Evolutionary conservation across 179 eudicot genomes (phyloP).

Genomic region (Sideroxylon spinosum): DNA sequence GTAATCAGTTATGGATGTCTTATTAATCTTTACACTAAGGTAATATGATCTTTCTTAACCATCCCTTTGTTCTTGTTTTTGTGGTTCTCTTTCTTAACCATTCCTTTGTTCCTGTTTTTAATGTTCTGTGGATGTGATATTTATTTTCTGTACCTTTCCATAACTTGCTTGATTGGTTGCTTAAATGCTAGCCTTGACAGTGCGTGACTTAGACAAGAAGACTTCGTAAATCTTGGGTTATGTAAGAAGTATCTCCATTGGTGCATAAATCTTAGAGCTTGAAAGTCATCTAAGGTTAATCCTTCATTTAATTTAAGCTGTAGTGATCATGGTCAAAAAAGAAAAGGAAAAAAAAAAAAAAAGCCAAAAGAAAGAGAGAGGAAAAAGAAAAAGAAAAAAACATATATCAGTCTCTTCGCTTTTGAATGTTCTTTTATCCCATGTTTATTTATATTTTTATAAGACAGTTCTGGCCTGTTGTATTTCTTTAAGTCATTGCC

Average conservation of each 20-base stretch:
- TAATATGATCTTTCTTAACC: conserved; percentile 22
- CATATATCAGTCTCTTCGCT: too few species aligned
- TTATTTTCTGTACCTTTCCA: background rate
- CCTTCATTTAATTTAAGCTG: too few species aligned
- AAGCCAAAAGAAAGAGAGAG: too few species aligned
- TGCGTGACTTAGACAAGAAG: background rate
- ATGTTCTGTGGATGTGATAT: background rate
- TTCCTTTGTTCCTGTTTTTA: background rate
- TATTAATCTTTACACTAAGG: conserved; percentile 87
- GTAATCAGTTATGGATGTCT: conserved; percentile 85
- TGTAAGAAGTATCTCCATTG: background rate
- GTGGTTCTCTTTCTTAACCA: background rate
- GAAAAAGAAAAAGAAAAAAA: too few species aligned
- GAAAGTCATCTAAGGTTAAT: too few species aligned
- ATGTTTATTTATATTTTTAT: too few species aligned
- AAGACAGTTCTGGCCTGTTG: too few species aligned
- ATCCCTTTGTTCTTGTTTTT: background rate
- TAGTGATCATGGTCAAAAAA: too few species aligned
- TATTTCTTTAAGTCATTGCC: too few species aligned
- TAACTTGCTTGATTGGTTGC: conserved; percentile 4
- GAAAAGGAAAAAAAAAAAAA: too few species aligned
- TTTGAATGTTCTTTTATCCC: too few species aligned
- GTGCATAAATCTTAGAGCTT: background rate
- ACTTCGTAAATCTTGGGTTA: background rate
- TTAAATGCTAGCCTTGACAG: background rate